Evolutionary conservation across 306 rosid species (phyloP), one percentile per base, ranked within the genome.

Genomic region (Dalbergia cochinchinensis): DNA sequence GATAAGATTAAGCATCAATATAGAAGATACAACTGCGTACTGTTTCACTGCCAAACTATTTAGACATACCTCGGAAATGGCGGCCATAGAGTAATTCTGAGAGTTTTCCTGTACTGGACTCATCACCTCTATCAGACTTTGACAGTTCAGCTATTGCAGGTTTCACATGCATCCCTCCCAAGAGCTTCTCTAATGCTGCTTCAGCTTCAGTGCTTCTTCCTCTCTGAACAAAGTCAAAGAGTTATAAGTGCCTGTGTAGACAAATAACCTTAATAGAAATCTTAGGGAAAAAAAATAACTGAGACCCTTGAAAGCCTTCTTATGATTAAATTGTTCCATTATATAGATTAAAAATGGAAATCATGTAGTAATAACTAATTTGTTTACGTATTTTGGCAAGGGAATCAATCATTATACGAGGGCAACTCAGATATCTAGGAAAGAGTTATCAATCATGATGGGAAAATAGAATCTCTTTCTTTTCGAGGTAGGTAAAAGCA

Each of bases 151-250:
- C 82, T 80, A 93, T 89, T 68, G 96, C 92, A 81, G 87, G 58
- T 86, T 89, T 93, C 80, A 89, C 97, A 70, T 93, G 90, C 45
- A 81, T 48, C 73, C 80, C 94, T 65, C 98, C 96, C 80, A 87
- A 82, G 78, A 91, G 94, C 85, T 83, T 91, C 86, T 91, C 97
- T 62, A 88, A 82, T 77, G 83, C 91, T 72, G 84, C 89, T 82
- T 91, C 97, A 19, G 98, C 96, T 83, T 93, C 96, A 78, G 78
- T 65, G 47, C 86, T 81, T 79, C 91, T 88, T 84, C 96, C 97
- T 85, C 73, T 91, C 97, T 93, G 78, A 84, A 84, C 37, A 82
- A 83, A 84, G 80, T 60, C 74, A 79, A 37, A 59, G 83, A 70
- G 69, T n/a, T 77, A 14, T 69, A 35, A 78, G 83, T 51, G 71